Percentiles rank a stretch among this genome's conserved stretches.
Conservation (phyloP, 805 yeast genomes). For the Starmerella scarabaei region DNA sequence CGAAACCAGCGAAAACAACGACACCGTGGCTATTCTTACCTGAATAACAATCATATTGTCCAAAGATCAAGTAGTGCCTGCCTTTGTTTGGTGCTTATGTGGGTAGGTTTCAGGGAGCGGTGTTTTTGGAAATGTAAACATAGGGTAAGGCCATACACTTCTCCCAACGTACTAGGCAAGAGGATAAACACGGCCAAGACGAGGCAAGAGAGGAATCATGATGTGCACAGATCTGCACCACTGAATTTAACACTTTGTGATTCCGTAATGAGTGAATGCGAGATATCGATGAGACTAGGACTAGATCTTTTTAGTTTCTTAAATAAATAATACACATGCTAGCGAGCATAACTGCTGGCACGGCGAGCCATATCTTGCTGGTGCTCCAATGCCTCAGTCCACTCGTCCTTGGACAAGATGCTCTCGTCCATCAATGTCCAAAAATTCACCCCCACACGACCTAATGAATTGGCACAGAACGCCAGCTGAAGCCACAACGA, state of each 20-base stretch:
- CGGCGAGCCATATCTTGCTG: constrained; percentile 29
- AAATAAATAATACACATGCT: no score
- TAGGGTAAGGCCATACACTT: no score
- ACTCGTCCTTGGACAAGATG: constrained; percentile 28
- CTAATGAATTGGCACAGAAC: constrained; percentile 78
- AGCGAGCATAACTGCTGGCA: constrained; percentile 4
- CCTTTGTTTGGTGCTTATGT: background rate
- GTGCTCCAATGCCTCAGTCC: constrained; percentile 34
- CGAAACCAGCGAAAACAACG: constrained; percentile 17
- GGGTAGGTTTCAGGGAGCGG: background rate
- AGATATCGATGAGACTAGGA: no score
- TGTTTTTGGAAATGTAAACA: no score
- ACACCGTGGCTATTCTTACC: constrained; percentile 21
- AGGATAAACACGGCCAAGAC: no score
- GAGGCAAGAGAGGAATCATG: no score
- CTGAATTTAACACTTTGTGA: no score
- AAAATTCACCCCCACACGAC: constrained; percentile 58
- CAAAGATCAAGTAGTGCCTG: background rate
- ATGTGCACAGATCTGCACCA: no score
- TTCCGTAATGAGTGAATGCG: no score
- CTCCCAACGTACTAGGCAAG: no score
- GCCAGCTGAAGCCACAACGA: constrained; percentile 60
- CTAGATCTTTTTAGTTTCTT: no score
- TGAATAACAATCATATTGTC: constrained; percentile 20
- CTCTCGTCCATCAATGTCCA: constrained; percentile 30